Evolutionary conservation across 768 basidiomycete species (phyloP).

Genomic region (Lactarius deliciosus): DNA sequence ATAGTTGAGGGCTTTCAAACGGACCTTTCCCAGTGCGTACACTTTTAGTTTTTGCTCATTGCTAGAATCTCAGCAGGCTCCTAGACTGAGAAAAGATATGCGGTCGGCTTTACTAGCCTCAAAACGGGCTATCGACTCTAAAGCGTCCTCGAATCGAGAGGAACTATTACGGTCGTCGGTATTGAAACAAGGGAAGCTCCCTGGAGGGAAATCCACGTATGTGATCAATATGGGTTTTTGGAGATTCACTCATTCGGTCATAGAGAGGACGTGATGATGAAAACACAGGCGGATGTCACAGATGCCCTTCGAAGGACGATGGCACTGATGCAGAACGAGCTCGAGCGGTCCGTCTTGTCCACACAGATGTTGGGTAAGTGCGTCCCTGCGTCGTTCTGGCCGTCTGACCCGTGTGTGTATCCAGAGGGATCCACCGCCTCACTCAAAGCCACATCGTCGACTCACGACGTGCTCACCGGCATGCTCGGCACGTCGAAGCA

Average conservation of each 20-base stretch:
- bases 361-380: constrained; percentile 77
- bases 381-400: background rate
- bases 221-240: constrained; percentile 33
- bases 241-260: constrained; percentile 17
- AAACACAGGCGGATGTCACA: constrained; percentile 86
- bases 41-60: constrained; percentile 20
- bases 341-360: constrained; percentile 85
- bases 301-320: constrained; percentile 84
- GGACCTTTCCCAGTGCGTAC: constrained; percentile 52
- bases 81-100: constrained; percentile 59
- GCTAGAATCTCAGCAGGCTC: constrained; percentile 7
- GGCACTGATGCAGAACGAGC: constrained; percentile 84
- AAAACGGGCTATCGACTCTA: constrained; percentile 69
- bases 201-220: constrained; percentile 62
- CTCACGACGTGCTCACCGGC: constrained; percentile 72
- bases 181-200: constrained; percentile 46
- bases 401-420: background rate
- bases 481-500: constrained; percentile 78
- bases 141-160: constrained; percentile 57
- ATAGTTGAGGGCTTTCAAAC: constrained; percentile 51
- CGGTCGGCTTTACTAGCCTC: constrained; percentile 71
- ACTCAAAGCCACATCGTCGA: constrained; percentile 67
- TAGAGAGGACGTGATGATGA: constrained; percentile 85
- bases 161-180: constrained; percentile 62
- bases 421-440: constrained; percentile 78